phyloP scores from a whole-genome alignment of 768 basidiomycete species.

The Hortiboletus flavorubellus region DNA sequence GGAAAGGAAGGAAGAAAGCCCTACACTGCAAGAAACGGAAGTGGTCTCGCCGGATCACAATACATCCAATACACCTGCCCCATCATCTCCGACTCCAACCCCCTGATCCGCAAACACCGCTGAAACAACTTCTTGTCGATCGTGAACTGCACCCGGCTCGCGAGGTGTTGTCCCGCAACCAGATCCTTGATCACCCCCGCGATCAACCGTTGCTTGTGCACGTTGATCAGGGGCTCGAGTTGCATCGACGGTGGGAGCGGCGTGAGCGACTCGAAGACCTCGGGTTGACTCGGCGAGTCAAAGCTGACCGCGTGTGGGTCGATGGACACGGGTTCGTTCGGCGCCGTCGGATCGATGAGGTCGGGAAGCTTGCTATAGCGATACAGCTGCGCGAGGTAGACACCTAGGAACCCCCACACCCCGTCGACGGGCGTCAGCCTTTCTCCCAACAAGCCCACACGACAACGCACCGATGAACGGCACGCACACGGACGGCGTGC shows the following conservation, averaged over 20 bases:
- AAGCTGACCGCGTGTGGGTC: conserved; percentile 62
- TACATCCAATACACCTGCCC: conserved; percentile 44
- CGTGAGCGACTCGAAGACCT: conserved; percentile 71
- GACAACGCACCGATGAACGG: conserved; percentile 70
- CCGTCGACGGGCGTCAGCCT: not conserved
- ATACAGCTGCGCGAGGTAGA: conserved; percentile 72
- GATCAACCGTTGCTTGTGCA: conserved; percentile 83
- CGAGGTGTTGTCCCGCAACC: conserved; percentile 80
- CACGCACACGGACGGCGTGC: conserved; percentile 58
- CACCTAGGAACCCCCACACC: conserved; percentile 40
- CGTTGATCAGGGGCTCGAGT: conserved; percentile 83
- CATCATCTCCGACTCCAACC: conserved; percentile 54
- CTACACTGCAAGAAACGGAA: conserved; percentile 23
- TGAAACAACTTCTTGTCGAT: conserved; percentile 77
- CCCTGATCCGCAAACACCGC: conserved; percentile 67
- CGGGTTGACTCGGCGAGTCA: conserved; percentile 68
- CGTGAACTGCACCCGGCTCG: conserved; percentile 64
- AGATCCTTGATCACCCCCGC: conserved; percentile 77
- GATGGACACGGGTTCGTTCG: conserved; percentile 61
- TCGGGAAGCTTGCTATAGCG: conserved; percentile 68
- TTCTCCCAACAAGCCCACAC: not conserved
- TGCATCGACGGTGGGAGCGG: conserved; percentile 74
- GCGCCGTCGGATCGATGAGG: conserved; percentile 79
- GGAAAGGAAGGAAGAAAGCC: not conserved
- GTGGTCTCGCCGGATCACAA: conserved; percentile 21